A percentile compares a stretch with the other conserved stretches of the same genome.
phyloP scores from a whole-genome alignment of 2,329 filamentous ascomycete species.

The Colletotrichum orbiculare region DNA sequence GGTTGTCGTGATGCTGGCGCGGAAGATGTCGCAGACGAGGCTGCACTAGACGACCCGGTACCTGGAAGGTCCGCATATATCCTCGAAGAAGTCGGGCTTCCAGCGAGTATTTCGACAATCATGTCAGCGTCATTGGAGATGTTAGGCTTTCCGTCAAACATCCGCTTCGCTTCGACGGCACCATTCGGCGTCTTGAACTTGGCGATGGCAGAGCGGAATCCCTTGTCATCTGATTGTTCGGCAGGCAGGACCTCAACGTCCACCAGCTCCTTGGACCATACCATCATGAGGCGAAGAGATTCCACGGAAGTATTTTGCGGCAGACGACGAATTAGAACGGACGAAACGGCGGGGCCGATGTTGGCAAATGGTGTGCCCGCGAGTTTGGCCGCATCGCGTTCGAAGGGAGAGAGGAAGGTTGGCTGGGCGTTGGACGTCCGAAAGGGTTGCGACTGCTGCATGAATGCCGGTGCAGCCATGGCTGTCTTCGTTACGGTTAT shows the following conservation, averaged over 20 bases:
- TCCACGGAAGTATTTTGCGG: constrained; percentile 65
- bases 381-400: constrained; percentile 55
- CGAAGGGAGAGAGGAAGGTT: constrained; percentile 50
- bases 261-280: constrained; percentile 67
- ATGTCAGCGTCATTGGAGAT: constrained; percentile 62
- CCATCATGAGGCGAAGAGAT: constrained; percentile 65
- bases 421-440: constrained; percentile 50
- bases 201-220: constrained; percentile 63
- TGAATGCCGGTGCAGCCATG: constrained; percentile 60
- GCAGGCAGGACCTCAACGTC: constrained; percentile 62
- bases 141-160: constrained; percentile 67
- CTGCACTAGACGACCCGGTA: constrained; percentile 43
- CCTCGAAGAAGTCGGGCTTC: constrained; percentile 48
- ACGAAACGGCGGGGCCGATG: constrained; percentile 48
- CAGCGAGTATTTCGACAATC: constrained; percentile 67
- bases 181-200: constrained; percentile 64
- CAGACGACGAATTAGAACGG: constrained; percentile 65
- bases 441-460: constrained; percentile 53
- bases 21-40: constrained; percentile 55
- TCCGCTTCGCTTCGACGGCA: constrained; percentile 66
- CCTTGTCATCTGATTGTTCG: constrained; percentile 61
- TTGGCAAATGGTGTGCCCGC: constrained; percentile 53
- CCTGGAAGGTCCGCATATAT: constrained; percentile 41
- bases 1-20: constrained; percentile 63
- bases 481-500: constrained; percentile 44